Evolutionary conservation across 2,329 filamentous ascomycete genomes (phyloP), one percentile per base, ranked within the genome.

Genomic region (Trichoderma asperellum): DNA sequence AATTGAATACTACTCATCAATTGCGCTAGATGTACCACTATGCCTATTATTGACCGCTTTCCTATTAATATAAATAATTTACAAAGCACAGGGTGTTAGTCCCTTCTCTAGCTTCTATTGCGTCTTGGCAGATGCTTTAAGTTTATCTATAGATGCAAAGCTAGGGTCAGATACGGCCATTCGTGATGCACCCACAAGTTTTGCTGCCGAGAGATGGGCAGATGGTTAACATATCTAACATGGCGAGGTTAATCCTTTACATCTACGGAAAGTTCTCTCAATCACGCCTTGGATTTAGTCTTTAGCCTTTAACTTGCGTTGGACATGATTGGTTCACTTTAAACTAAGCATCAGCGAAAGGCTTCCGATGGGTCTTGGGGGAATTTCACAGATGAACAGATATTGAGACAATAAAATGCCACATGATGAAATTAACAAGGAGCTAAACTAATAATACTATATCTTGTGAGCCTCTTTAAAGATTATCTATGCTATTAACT

Each of bases 371-470:
- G 7, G 8, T 43, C 18, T 43, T 2, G 10, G 6, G 2, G 40
- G 10, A n/a, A n/a, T 10, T 3, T n/a, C 8, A 24, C 3, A 24
- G 24, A 24, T 24, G 2, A 43, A 8, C 18, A 43, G 8, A 43
- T 32, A 4, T n/a, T 43, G 40, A n/a, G 18, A 43, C 5, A n/a
- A n/a, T n/a, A 10, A 7, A n/a, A 43, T 10, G 6, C 8, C 2
- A n/a, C 18, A 3, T 43, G 18, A 7, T 1, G 2, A n/a, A n/a
- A n/a, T 2, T 4, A 43, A n/a, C 0, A 18, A 18, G 11, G 7
- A 2, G 18, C 18, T 43, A 2, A 43, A 43, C 8, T n/a, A 43
- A n/a, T 18, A n/a, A n/a, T 6, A n/a, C 6, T 8, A 49, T 10
- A 24, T 24, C 10, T 12, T 11, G 4, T 24, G n/a, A 10, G 4